Evolutionary conservation across 2,329 filamentous ascomycete species (phyloP).

Genomic region (Scytalidium sp.): DNA sequence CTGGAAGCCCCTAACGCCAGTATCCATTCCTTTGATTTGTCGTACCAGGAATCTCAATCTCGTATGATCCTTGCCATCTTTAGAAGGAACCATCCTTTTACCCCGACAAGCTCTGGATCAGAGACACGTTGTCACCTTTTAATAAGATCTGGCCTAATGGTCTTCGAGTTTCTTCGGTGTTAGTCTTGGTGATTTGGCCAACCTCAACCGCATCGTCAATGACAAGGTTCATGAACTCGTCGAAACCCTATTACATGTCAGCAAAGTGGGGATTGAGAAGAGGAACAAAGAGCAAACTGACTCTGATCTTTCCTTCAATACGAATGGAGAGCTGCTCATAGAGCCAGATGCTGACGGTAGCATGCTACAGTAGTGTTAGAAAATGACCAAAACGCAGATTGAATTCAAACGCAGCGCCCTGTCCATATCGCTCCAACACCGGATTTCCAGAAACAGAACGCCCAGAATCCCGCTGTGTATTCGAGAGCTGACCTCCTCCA

Average conservation of each 20-base stretch:
- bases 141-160: conserved; percentile 65
- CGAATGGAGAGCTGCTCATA: conserved; percentile 93
- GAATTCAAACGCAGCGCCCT: neutral
- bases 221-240: conserved; percentile 99
- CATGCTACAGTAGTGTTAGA: conserved; percentile 40
- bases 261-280: neutral
- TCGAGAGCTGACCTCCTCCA: no score
- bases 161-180: conserved; percentile 72
- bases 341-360: conserved; percentile 90
- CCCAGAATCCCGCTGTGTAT: neutral
- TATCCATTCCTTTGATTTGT: no score
- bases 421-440: neutral
- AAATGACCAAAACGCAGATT: conserved; percentile 15
- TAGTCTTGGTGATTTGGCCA: conserved; percentile 73
- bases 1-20: no score
- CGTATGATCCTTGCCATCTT: no score
- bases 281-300: conserved; percentile 42
- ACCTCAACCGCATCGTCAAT: conserved; percentile 95
- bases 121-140: conserved; percentile 65
- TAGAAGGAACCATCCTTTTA: no score
- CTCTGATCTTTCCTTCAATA: conserved; percentile 95
- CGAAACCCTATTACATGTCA: conserved; percentile 70
- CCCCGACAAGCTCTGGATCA: conserved; percentile 48
- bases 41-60: no score
- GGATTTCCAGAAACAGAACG: neutral